Evolutionary conservation across 768 basidiomycete genomes (phyloP), one percentile per base, ranked within the genome.

Genomic region (Naganishia onofrii): DNA sequence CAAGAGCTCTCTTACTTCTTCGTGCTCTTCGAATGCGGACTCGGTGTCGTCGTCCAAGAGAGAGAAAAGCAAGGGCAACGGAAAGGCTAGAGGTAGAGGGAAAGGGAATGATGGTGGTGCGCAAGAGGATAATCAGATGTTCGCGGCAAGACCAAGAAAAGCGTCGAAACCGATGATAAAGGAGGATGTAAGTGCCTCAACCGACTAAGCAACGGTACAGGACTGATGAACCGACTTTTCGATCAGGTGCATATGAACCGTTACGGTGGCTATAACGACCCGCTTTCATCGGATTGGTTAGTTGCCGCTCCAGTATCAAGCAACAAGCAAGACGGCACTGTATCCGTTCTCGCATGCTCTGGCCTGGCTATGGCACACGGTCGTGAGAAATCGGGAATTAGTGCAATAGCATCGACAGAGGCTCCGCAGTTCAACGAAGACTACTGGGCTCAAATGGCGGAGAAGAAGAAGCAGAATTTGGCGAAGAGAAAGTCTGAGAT

Each of bases 1-100:
- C 48, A 51, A 51, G 48, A 51, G 48, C 48, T 51, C 48, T 17
- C 48, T 51, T 23, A 51, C 48, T 51, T 51, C 48, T 21, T 51
- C 48, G 21, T 51, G 48, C 23, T 51, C 48, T n/a, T 51, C 48
- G n/a, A 51, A 51, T 23, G 48, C 48, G 42, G 42, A 42, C 15
- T 42, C 15, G 42, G 13, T 51, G 4, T 26, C 4, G 12, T 51
- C 48, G n/a, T n/a, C n/a, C n/a, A 51, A 26, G 48, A n/a, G 48
- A 12, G 48, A 13, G n/a, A 51, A 51, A n/a, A 51, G 48, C 19
- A 51, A 51, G 19, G 12, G 15, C 48, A 51, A 26, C 21, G 48
- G 48, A 15, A 42, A 42, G 12, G 36, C 6, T 36, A 36, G 36
- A 42, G 42, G 42, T 15, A 42, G 13, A 42, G 48, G 48, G 48